Evolutionary conservation across 139 green algal genomes (phyloP), one percentile per base, ranked within the genome.

Genomic region (Picochlorum costavermella): DNA sequence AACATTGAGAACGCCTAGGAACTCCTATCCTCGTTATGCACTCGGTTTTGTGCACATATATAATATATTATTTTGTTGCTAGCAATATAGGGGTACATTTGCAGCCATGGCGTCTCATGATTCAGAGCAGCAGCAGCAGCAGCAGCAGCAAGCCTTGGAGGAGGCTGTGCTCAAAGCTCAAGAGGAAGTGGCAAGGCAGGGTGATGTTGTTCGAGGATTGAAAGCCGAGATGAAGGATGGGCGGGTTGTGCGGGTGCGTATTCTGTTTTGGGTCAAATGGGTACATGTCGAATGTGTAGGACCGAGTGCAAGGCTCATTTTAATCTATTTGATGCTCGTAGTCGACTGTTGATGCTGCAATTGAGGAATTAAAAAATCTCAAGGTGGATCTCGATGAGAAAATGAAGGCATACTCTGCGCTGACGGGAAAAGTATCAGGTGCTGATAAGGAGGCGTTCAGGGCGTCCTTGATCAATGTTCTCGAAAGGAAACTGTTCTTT

Each of bases 401-500:
- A 64, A 77, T 84, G 25, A 90, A 88, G 75, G 86, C 70, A 12
- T 86, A 75, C 53, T 74, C 84, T 69, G 72, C 71, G 20, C 71
- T 70, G 14, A 83, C 73, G 2, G 85, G 87, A 70, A 86, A 88
- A 73, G 60, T 67, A 5, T 78, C 80, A 1, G 45, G 57, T 5
- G 74, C 78, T 48, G 86, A 77, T 74, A 92, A 90, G 69, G 85
- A 96, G 69, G 79, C 80, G 0, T 91, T 96, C 67, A 78, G 91
- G 0, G 75, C 81, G 10, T 71, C 76, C 4, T 58, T 97, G 70
- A 82, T 65, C 29, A 92, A 89, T 63, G 71, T 80, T 1, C 72
- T 99, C 64, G 88, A 97, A 72, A 77, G 86, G 2, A 78, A 89
- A 16, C 73, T 98, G 28, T 99, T 99, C 75, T 95, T 91, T 82